A percentile compares a stretch with the other conserved stretches of the same genome.
These are phyloP conservation scores for Themeda triandra DNA, from an alignment of 176 grass and related monocot genomes.

Conservation along the genomic window DNA sequence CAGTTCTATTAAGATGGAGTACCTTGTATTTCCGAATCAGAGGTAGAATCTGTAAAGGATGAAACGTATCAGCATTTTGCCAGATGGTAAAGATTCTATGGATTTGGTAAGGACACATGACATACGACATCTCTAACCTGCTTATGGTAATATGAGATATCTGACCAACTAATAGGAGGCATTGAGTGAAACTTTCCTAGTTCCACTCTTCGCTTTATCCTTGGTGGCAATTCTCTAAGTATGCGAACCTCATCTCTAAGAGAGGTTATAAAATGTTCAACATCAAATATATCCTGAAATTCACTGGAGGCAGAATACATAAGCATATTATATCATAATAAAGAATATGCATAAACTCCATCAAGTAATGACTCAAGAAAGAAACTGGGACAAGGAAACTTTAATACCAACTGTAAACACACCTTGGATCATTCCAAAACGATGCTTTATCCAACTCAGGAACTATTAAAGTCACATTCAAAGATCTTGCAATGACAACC, in stretches of 20 bases:
- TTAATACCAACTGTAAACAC: constrained; percentile 10
- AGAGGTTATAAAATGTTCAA: constrained; percentile 92
- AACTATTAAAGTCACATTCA: constrained; percentile 84
- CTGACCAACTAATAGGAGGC: constrained; percentile 93
- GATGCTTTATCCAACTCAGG: constrained; percentile 91
- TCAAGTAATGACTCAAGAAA: not conserved
- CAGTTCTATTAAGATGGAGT: constrained; percentile 90
- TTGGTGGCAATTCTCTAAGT: constrained; percentile 72
- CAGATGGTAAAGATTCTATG: not conserved
- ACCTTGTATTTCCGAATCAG: constrained; percentile 70
- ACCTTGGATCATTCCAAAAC: constrained; percentile 93
- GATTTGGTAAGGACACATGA: not conserved
- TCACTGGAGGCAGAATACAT: constrained; percentile 35
- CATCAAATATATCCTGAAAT: constrained; percentile 96
- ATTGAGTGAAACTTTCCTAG: constrained; percentile 65
- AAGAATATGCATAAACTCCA: not conserved
- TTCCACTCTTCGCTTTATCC: constrained; percentile 50
- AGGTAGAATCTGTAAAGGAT: constrained; percentile 63
- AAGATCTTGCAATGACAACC: constrained; percentile 86
- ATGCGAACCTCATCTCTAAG: constrained; percentile 83
- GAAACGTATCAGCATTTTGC: not conserved
- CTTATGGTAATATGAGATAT: constrained; percentile 92
- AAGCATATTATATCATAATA: not conserved
- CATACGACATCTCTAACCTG: constrained; percentile 36
- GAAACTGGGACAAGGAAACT: not conserved